Conservation (phyloP, 1,284 basidiomycete genomes). For the Trichosporon sp. region DNA sequence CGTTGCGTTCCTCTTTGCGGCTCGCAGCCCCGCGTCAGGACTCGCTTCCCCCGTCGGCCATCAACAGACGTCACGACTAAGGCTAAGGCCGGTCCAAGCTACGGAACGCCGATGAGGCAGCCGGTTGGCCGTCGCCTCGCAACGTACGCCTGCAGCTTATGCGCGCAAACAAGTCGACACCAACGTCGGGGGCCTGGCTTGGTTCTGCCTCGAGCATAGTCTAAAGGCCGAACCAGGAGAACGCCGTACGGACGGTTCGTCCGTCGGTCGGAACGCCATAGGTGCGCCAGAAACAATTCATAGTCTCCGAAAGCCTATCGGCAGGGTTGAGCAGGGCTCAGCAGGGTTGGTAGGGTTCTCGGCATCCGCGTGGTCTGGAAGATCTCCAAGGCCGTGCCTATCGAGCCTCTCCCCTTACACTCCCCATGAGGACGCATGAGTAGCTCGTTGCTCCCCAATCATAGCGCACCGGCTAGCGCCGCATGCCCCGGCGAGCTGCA, state of each 20-base stretch:
- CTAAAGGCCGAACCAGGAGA: neutral
- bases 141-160: neutral
- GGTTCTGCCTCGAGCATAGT: neutral
- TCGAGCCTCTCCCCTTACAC: neutral
- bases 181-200: neutral
- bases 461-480: neutral
- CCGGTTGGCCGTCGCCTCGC: neutral
- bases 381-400: conserved; percentile 4
- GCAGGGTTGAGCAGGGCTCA: conserved; percentile 1
- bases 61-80: neutral
- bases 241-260: neutral
- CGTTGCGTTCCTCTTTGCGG: neutral
- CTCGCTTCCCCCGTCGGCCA: neutral
- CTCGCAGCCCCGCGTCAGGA: neutral
- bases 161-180: neutral
- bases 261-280: neutral
- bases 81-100: neutral
- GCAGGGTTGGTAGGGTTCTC: conserved; percentile 2
- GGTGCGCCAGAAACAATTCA: neutral
- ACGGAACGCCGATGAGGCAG: neutral
- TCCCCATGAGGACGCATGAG: neutral
- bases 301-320: conserved; percentile 13
- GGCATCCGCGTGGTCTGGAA: conserved; percentile 12
- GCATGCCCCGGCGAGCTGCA: neutral
- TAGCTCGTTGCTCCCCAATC: neutral